Evolutionary conservation across 768 basidiomycete genomes (phyloP).

Genomic region (Scleroderma bovista): DNA sequence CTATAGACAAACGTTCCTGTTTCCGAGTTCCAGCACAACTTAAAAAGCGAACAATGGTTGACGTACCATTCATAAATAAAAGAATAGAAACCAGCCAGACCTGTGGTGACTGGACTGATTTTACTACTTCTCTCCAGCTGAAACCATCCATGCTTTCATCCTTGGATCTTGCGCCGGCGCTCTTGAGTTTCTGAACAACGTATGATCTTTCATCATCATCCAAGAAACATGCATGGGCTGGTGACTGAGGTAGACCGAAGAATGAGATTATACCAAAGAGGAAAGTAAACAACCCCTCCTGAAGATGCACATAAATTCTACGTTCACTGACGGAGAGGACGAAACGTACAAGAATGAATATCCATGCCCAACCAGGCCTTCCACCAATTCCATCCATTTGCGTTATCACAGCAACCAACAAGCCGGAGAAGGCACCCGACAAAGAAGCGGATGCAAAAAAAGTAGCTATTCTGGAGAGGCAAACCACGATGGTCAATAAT

Average conservation of each 20-base stretch:
- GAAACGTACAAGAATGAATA: slow-evolving; percentile 43
- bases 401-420: slow-evolving; percentile 56
- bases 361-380: slow-evolving; percentile 57
- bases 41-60: not conserved
- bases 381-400: slow-evolving; percentile 49
- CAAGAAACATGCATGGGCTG: slow-evolving; percentile 45
- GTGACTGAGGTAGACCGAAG: slow-evolving; percentile 43
- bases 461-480: slow-evolving; percentile 27
- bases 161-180: slow-evolving; percentile 30
- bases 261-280: slow-evolving; percentile 48
- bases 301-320: not conserved
- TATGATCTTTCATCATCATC: slow-evolving; percentile 44
- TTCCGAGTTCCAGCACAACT: not conserved
- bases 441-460: slow-evolving; percentile 44
- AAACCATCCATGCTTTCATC: slow-evolving; percentile 42
- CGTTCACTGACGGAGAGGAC: not conserved
- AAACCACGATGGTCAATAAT: slow-evolving; percentile 4
- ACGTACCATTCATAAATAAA: slow-evolving; percentile 50
- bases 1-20: slow-evolving; percentile 14
- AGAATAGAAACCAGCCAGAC: slow-evolving; percentile 45
- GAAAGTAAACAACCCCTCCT: slow-evolving; percentile 61
- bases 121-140: slow-evolving; percentile 51
- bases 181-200: slow-evolving; percentile 26
- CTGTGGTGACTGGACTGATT: slow-evolving; percentile 47
- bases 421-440: slow-evolving; percentile 58